Conservation (phyloP, 2,329 filamentous ascomycete genomes). For the Aspergillus sp. region DNA sequence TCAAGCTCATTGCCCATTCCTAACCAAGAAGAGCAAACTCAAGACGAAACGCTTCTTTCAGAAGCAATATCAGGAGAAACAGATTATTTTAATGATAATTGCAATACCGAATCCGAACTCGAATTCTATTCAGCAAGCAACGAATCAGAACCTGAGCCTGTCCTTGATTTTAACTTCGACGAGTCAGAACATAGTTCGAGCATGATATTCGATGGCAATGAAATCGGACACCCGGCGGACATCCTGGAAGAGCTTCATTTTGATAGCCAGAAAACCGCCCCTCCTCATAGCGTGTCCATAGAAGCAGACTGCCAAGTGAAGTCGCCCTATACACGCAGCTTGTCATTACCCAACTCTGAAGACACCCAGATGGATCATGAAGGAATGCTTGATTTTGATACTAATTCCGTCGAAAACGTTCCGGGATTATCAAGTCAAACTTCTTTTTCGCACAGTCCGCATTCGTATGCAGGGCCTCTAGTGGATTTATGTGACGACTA, state of each 20-base stretch:
- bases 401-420: background rate
- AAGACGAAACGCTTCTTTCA: constrained; percentile 3
- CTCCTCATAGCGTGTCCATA: background rate
- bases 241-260: background rate
- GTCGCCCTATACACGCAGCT: background rate
- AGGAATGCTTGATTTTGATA: background rate
- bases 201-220: constrained; percentile 6
- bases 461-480: background rate
- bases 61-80: background rate
- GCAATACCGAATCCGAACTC: background rate
- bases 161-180: background rate
- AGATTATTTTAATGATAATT: background rate
- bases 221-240: background rate
- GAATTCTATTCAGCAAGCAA: constrained; percentile 8
- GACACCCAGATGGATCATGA: background rate
- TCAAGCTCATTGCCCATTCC: background rate
- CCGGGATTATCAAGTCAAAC: background rate
- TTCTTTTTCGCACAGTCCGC: background rate
- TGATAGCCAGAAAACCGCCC: background rate
- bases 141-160: background rate
- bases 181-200: background rate
- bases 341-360: background rate
- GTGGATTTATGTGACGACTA: background rate
- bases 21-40: background rate
- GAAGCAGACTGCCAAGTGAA: background rate